A percentile compares a stretch with the other conserved stretches of the same genome.
These are phyloP conservation scores for Sicyos baderoa DNA, from an alignment of 306 rosid species.

Conservation along the genomic window DNA sequence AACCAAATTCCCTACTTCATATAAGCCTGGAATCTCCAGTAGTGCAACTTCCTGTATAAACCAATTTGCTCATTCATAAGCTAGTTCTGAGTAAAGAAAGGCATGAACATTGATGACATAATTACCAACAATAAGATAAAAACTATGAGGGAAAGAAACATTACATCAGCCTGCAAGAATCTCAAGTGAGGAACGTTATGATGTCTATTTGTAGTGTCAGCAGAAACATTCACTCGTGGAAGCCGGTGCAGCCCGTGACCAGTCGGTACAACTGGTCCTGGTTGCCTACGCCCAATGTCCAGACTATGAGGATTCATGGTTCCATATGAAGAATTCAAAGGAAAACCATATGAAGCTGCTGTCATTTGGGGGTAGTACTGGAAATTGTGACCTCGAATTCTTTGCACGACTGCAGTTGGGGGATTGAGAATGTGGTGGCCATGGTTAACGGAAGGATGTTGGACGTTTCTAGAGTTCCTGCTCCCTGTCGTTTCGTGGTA, in stretches of 20 bases:
- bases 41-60: conserved; percentile 69
- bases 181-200: conserved; percentile 57
- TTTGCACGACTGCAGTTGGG: conserved; percentile 56
- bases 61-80: conserved; percentile 16
- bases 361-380: conserved; percentile 49
- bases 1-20: conserved; percentile 46
- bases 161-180: conserved; percentile 73
- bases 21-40: conserved; percentile 46
- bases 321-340: conserved; percentile 44
- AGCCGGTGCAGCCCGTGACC: conserved; percentile 62
- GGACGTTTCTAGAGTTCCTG: conserved; percentile 32
- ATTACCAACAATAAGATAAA: background rate
- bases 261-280: conserved; percentile 39
- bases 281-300: conserved; percentile 58
- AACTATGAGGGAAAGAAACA: conserved; percentile 15
- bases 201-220: conserved; percentile 51
- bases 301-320: conserved; percentile 42
- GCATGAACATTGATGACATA: background rate
- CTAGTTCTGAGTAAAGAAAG: conserved; percentile 8
- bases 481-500: conserved; percentile 56
- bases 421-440: conserved; percentile 49
- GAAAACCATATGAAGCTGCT: conserved; percentile 54
- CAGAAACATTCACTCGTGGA: conserved; percentile 38
- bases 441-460: conserved; percentile 50
- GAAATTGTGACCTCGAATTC: conserved; percentile 56